Conservation (phyloP, 805 yeast species). For the Zygosaccharomyces gambellarensis region DNA sequence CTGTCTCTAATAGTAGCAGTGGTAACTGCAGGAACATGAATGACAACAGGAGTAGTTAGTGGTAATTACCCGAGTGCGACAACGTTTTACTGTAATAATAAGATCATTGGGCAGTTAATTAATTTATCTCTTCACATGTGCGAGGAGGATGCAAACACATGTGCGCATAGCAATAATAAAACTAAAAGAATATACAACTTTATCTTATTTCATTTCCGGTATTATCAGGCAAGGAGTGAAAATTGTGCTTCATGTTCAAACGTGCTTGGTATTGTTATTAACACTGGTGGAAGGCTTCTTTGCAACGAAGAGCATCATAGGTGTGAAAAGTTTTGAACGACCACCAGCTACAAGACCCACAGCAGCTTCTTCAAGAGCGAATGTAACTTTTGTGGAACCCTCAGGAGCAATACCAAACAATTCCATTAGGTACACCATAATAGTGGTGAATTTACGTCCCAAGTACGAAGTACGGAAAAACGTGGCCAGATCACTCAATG, state of each 20-base stretch:
- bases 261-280: background rate
- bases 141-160: background rate
- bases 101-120: background rate
- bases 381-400: conserved; percentile 85
- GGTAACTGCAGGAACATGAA: background rate
- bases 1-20: background rate
- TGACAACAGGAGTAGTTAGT: background rate
- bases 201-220: background rate
- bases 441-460: conserved; percentile 84
- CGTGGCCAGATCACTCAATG: conserved; percentile 70
- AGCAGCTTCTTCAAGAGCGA: conserved; percentile 95
- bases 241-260: background rate
- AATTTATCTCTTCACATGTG: background rate
- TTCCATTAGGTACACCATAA: conserved; percentile 77
- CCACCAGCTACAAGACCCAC: conserved; percentile 94
- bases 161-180: background rate
- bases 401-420: conserved; percentile 83
- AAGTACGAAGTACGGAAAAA: conserved; percentile 80
- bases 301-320: conserved; percentile 92
- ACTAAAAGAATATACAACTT: conserved; percentile 3
- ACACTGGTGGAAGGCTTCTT: conserved; percentile 56
- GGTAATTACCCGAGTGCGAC: no score
- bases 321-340: conserved; percentile 82
- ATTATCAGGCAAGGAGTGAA: background rate
- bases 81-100: background rate